phyloP scores from a whole-genome alignment of 2,329 filamentous ascomycete species.

The Emydomyces testavorans region DNA sequence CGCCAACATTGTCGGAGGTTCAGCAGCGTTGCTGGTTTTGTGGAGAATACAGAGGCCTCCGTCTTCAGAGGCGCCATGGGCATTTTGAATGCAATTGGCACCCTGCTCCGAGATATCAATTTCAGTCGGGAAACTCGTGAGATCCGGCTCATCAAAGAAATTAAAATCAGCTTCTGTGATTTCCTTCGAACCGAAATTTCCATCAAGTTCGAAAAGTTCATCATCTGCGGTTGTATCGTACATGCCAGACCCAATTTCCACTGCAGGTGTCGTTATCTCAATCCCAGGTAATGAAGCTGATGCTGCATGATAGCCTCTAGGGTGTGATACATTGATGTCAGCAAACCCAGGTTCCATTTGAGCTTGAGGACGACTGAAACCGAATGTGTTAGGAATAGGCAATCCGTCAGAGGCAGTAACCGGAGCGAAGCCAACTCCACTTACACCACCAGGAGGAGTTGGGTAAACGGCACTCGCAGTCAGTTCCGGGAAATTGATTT shows the following conservation, averaged over 20 bases:
- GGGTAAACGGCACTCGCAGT: conserved; percentile 41
- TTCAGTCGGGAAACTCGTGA: conserved; percentile 16
- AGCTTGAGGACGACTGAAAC: neutral
- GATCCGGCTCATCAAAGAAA: conserved; percentile 49
- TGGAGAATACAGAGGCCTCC: neutral
- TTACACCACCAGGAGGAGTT: conserved; percentile 36
- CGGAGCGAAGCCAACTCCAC: neutral
- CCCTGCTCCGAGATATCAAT: conserved; percentile 15
- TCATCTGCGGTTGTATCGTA: conserved; percentile 39
- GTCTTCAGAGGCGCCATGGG: neutral
- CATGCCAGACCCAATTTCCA: conserved; percentile 29
- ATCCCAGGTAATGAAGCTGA: conserved; percentile 17
- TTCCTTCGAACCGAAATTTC: conserved; percentile 43
- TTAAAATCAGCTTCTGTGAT: conserved; percentile 53
- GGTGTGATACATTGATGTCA: neutral
- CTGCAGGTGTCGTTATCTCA: conserved; percentile 21
- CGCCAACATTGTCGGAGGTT: neutral
- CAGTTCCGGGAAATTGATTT: conserved; percentile 32
- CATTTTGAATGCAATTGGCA: conserved; percentile 9
- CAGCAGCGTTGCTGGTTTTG: neutral
- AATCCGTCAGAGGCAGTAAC: conserved; percentile 1
- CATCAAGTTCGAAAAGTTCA: conserved; percentile 49
- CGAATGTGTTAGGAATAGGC: neutral
- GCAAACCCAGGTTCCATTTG: neutral
- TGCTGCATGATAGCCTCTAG: neutral